Percentiles rank a stretch among this genome's conserved stretches.
These are phyloP conservation scores for Botrytis deweyae DNA, from an alignment of 2,329 filamentous ascomycete species.

Conservation along the genomic window DNA sequence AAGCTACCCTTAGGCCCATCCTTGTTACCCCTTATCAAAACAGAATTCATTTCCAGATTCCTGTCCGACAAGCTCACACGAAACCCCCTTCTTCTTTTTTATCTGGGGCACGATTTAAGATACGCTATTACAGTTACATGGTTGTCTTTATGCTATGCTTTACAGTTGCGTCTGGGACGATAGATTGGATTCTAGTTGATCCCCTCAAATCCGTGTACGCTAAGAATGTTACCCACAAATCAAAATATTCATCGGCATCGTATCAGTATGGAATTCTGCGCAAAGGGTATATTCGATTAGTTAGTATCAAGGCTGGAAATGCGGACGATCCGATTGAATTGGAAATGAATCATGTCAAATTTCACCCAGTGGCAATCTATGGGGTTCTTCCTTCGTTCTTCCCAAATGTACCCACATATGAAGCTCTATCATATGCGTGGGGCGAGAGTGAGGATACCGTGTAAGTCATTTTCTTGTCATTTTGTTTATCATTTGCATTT, in stretches of 20 bases:
- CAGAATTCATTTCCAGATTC: neutral
- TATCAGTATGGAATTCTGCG: neutral
- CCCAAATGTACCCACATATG: neutral
- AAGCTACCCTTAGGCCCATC: neutral
- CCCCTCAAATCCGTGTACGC: neutral
- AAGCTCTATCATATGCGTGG: neutral
- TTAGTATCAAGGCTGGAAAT: neutral
- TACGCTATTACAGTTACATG: too few species aligned
- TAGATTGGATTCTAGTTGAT: neutral
- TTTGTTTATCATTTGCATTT: neutral
- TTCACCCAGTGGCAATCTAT: neutral
- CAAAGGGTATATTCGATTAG: neutral
- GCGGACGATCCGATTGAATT: neutral
- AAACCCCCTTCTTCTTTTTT: neutral
- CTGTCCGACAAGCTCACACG: neutral
- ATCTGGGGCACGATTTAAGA: neutral
- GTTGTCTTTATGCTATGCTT: neutral
- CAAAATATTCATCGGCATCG: neutral
- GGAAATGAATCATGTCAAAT: neutral
- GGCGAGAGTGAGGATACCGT: neutral
- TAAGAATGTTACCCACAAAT: neutral
- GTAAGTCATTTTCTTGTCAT: neutral
- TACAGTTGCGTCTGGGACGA: accelerated
- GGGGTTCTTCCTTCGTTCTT: neutral
- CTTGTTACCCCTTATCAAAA: neutral